phyloP scores from a whole-genome alignment of 495 filamentous ascomycete genomes.

The Massariosphaeria phaeospora region DNA sequence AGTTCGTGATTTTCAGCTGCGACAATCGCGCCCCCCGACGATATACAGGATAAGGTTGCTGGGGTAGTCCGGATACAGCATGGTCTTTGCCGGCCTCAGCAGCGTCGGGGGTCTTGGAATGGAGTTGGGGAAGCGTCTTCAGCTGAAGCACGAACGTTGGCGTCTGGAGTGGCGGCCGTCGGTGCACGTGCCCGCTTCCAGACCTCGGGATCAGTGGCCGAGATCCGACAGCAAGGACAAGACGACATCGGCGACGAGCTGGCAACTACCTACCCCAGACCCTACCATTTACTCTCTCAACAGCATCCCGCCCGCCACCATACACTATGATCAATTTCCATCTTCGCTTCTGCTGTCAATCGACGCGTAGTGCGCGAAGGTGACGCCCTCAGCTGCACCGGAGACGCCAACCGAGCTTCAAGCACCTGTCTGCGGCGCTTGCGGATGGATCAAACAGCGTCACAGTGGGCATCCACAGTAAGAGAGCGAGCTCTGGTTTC shows the following conservation, averaged over 20 bases:
- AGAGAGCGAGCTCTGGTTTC: neutral
- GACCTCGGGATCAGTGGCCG: too few species aligned
- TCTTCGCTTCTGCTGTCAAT: too few species aligned
- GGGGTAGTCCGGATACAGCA: conserved; percentile 21
- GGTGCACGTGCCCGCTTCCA: neutral
- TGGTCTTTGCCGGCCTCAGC: conserved; percentile 18
- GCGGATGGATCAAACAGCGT: neutral
- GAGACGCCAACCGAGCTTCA: conserved; percentile 17
- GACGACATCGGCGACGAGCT: conserved; percentile 15
- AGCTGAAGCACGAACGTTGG: conserved; percentile 19
- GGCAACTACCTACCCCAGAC: neutral
- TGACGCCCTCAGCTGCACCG: conserved; percentile 21
- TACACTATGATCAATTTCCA: too few species aligned
- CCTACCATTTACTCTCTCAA: neutral
- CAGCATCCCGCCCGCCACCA: neutral
- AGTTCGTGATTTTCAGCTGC: conserved; percentile 27
- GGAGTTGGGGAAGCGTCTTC: conserved; percentile 11
- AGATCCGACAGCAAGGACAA: conserved; percentile 5
- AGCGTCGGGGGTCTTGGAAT: conserved; percentile 18
- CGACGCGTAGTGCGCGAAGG: conserved; percentile 15
- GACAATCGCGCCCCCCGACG: conserved; percentile 20
- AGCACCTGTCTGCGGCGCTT: conserved; percentile 3
- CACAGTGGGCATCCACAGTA: neutral
- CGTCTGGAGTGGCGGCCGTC: conserved; percentile 2
- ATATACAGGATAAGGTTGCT: conserved; percentile 29